Evolutionary conservation across 208 protist genomes (phyloP).

Genomic region (Porcisia deanei): DNA sequence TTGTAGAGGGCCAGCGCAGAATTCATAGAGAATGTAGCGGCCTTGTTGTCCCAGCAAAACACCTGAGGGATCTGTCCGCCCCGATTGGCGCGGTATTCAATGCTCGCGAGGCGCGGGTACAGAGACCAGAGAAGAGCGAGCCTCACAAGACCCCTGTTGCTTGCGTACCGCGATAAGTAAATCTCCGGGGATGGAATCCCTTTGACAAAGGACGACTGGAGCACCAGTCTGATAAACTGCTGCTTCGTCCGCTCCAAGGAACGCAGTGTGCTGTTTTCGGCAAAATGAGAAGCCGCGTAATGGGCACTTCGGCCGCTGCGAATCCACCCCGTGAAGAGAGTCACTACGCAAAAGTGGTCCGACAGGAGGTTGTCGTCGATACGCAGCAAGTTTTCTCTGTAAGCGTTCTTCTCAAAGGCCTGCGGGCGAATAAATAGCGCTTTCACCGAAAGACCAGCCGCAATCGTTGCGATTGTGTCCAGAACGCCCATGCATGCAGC

Average conservation of each 20-base stretch:
- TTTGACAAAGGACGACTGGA: slow-evolving; percentile 63
- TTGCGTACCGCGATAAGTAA: slow-evolving; percentile 57
- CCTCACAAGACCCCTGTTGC: slow-evolving; percentile 73
- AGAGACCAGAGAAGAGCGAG: slow-evolving; percentile 81
- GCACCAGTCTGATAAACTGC: slow-evolving; percentile 75
- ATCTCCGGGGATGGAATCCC: slow-evolving; percentile 42
- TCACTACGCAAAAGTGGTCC: slow-evolving; percentile 77
- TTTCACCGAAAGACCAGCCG: slow-evolving; percentile 84
- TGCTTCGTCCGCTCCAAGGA: slow-evolving; percentile 82
- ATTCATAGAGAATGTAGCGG: slow-evolving; percentile 46
- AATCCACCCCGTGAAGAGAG: slow-evolving; percentile 74
- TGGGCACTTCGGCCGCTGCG: slow-evolving; percentile 52
- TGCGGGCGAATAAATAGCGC: slow-evolving; percentile 78
- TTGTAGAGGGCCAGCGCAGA: slow-evolving; percentile 56
- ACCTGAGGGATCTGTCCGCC: slow-evolving; percentile 46
- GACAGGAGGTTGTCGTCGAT: slow-evolving; percentile 68
- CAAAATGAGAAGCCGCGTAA: slow-evolving; percentile 70
- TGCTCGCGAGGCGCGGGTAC: slow-evolving; percentile 72
- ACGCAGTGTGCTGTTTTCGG: slow-evolving; percentile 69
- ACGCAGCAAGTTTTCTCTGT: slow-evolving; percentile 38
- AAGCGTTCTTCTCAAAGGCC: slow-evolving; percentile 45
- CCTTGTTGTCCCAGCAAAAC: slow-evolving; percentile 87
- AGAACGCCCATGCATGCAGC: slow-evolving; percentile 86
- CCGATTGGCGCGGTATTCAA: slow-evolving; percentile 73
- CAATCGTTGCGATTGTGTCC: slow-evolving; percentile 85